Evolutionary conservation across 805 yeast genomes (phyloP), one percentile per base, ranked within the genome.

Genomic region (Starmerella sirachaensis): DNA sequence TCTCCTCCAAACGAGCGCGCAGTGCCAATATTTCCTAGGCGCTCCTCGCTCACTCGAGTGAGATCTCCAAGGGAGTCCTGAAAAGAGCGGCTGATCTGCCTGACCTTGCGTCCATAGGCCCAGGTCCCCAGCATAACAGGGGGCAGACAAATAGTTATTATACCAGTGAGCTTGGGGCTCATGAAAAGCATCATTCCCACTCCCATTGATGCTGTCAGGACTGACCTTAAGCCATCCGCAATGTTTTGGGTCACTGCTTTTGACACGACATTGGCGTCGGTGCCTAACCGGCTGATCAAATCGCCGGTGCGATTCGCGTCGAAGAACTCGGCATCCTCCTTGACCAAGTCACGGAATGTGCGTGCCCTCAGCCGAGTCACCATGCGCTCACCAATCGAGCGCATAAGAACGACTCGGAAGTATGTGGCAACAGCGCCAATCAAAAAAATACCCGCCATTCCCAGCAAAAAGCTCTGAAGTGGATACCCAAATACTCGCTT

Each of bases 1-100:
- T 88, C 96, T 39, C 91, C 91, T 22, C 84, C 84, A 59, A 85
- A 88, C 18, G 91, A 71, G 59, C 88, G 96, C 35, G 93, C 85
- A 0, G 95, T 85, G 50, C 73, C 74, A 18, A 85, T 70, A 21
- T 91, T 91, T 48, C 75, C 76, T 45, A 88, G 69, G 48, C 91
- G 86, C 51, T 88, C 96, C 53, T 88, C 97, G 6, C 93, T 77
- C 9, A 82, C 93, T 54, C 84, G 83, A 1, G 96, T 83, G 53
- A 91, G 65, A 6, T 69, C 70, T 30, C 97, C 97, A 38, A 88
- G 68, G 35, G 84, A 81, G 39, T 77, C 78, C 59, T 88, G 97
- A 31, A 86, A 73, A 33, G 70, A 69, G 40, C 79, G 70, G 2
- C 94, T 78, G 17, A 88, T 64, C 32, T 65, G 65, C 46, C 93